Percentiles rank a stretch among this genome's conserved stretches.
Evolutionary conservation across 352 stramenopile species (phyloP).

Genomic region (Globisporangium apiculatum): DNA sequence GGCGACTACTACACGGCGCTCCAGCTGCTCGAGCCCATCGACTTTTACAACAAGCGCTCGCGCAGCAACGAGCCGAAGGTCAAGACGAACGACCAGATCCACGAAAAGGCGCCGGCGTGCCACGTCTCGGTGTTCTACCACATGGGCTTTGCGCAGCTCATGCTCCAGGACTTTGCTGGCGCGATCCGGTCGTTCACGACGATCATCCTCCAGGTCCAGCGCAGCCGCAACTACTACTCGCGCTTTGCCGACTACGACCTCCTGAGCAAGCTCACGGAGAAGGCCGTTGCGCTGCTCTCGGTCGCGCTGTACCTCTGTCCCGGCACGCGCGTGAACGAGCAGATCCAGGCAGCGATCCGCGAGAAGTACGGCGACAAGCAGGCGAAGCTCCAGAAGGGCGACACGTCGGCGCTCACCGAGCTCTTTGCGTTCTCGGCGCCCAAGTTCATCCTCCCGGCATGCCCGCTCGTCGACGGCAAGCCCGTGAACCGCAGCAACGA

Average conservation of each 20-base stretch:
- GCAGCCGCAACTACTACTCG: slow-evolving; percentile 88
- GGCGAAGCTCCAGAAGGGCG: slow-evolving; percentile 75
- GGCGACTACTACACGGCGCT: slow-evolving; percentile 95
- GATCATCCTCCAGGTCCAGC: slow-evolving; percentile 86
- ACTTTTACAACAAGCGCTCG: slow-evolving; percentile 83
- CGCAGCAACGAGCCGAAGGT: slow-evolving; percentile 18
- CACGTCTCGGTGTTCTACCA: slow-evolving; percentile 97
- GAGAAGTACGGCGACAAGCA: slow-evolving; percentile 95
- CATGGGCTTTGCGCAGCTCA: slow-evolving; percentile 95
- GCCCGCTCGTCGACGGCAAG: slow-evolving; percentile 45
- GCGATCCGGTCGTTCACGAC: slow-evolving; percentile 87
- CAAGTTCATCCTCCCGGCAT: slow-evolving; percentile 92
- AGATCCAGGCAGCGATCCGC: slow-evolving; percentile 84
- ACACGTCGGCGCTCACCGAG: slow-evolving; percentile 76
- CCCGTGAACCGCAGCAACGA: slow-evolving; percentile 53
- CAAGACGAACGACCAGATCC: slow-evolving; percentile 74
- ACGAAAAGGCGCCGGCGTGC: slow-evolving; percentile 88
- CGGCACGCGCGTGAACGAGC: slow-evolving; percentile 74
- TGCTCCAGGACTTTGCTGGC: slow-evolving; percentile 95
- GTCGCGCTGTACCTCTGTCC: slow-evolving; percentile 89
- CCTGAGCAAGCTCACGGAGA: slow-evolving; percentile 93
- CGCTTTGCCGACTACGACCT: slow-evolving; percentile 91
- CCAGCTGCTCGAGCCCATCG: slow-evolving; percentile 86
- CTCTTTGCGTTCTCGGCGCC: slow-evolving; percentile 91
- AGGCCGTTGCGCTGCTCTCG: slow-evolving; percentile 91